A percentile compares a stretch with the other conserved stretches of the same genome.
These are phyloP conservation scores for Nicotiana sylvestris DNA, from an alignment of 257 asterid genomes.

Conservation along the genomic window DNA sequence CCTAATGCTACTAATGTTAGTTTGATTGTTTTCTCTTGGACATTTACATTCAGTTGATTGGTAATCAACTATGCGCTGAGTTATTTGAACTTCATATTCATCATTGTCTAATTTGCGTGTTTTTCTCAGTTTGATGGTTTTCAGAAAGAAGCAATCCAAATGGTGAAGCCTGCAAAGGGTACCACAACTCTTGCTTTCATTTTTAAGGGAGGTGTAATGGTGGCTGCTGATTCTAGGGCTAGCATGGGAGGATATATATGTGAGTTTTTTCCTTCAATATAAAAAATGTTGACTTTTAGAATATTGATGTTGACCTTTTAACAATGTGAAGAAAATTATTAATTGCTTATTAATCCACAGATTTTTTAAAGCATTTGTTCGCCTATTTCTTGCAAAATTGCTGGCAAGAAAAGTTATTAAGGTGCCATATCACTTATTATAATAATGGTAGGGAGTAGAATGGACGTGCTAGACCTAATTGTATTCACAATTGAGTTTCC, in stretches of 20 bases:
- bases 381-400: background rate
- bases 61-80: too few relatives aligned
- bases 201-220: conserved; percentile 80
- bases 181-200: conserved; percentile 82
- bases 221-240: conserved; percentile 90
- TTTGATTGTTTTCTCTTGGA: background rate
- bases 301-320: too few relatives aligned
- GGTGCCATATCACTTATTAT: background rate
- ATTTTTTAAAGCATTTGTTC: background rate
- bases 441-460: background rate
- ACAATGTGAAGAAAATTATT: background rate
- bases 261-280: conserved; percentile 28
- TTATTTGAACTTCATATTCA: background rate
- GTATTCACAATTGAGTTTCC: background rate
- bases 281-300: too few relatives aligned
- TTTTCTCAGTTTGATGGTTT: conserved; percentile 70
- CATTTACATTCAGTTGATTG: background rate
- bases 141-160: conserved; percentile 79
- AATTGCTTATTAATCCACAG: background rate
- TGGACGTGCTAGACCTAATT: background rate
- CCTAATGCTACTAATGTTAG: conserved; percentile 62
- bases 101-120: too few relatives aligned
- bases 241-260: conserved; percentile 98
- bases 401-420: background rate
- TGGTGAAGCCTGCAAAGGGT: conserved; percentile 98